Conservation (phyloP, 2,329 filamentous ascomycete species). For the Cytospora paraplurivora region DNA sequence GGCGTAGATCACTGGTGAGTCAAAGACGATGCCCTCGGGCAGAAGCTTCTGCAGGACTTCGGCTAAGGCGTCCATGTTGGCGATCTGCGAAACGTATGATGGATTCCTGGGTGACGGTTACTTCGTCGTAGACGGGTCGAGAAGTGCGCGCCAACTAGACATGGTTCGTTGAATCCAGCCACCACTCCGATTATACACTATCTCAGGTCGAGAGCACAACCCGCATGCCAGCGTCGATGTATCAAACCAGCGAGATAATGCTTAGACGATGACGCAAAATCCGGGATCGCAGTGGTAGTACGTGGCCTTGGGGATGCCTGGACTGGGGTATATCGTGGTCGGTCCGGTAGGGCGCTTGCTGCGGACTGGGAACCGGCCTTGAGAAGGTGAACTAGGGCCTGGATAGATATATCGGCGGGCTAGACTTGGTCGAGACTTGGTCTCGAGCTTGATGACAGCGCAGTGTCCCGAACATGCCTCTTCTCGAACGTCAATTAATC, state of each 20-base stretch:
- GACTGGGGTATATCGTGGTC: not conserved
- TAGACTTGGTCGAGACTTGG: slow-evolving; percentile 11
- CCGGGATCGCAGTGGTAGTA: not conserved
- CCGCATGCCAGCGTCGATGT: slow-evolving; percentile 7
- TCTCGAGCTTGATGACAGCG: slow-evolving; percentile 11
- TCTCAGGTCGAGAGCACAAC: not conserved
- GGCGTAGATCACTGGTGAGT: slow-evolving; percentile 53
- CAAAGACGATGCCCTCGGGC: slow-evolving; percentile 60
- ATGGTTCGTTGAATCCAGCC: slow-evolving; percentile 20
- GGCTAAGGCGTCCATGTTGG: slow-evolving; percentile 24
- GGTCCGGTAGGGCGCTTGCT: not conserved
- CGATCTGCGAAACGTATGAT: slow-evolving; percentile 1
- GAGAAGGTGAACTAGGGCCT: slow-evolving; percentile 6
- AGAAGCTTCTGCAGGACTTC: slow-evolving; percentile 47
- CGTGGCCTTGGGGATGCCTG: not conserved
- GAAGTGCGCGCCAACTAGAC: slow-evolving; percentile 11
- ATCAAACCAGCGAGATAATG: not conserved
- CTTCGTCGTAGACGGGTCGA: slow-evolving; percentile 18
- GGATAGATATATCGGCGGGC: slow-evolving; percentile 4
- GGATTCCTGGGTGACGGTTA: slow-evolving; percentile 9
- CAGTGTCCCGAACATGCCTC: slow-evolving; percentile 26
- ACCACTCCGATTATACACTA: not conserved
- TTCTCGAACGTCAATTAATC: not conserved
- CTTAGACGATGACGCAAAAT: not conserved
- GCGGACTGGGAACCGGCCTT: not conserved